Conservation (phyloP, 768 basidiomycete genomes). For the Hysterangium stoloniferum region DNA sequence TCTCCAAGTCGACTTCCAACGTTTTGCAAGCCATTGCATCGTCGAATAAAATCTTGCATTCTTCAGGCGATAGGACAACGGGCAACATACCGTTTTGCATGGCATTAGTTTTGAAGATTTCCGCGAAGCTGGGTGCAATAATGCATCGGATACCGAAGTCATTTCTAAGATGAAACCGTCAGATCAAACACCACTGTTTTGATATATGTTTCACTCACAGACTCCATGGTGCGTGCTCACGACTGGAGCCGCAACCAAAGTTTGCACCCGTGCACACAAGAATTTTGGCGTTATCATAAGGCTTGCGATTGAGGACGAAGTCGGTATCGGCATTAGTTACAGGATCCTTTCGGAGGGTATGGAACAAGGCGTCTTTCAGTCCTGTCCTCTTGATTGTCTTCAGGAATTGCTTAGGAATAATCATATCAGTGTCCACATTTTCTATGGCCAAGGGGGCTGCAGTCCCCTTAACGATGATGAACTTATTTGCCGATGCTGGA, state of each 20-base stretch:
- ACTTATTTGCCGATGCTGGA: conserved; percentile 47
- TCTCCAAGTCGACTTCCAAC: conserved; percentile 80
- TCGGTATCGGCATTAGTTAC: conserved; percentile 74
- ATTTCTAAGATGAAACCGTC: conserved; percentile 45
- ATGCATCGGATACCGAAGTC: conserved; percentile 88
- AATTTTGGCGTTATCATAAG: conserved; percentile 68
- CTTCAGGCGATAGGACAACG: conserved; percentile 56
- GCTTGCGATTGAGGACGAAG: conserved; percentile 76
- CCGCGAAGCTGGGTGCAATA: conserved; percentile 84
- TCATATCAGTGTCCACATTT: conserved; percentile 90
- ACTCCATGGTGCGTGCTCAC: conserved; percentile 89
- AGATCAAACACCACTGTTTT: neutral
- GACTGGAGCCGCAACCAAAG: conserved; percentile 87
- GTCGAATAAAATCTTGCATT: conserved; percentile 62
- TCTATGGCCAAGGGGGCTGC: conserved; percentile 74
- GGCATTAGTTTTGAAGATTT: conserved; percentile 83
- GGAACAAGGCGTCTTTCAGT: conserved; percentile 76
- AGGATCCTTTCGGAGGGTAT: conserved; percentile 68
- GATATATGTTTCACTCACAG: conserved; percentile 42
- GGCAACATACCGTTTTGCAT: conserved; percentile 95
- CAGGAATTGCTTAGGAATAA: conserved; percentile 91
- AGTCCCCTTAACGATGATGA: conserved; percentile 64
- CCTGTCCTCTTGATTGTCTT: conserved; percentile 90
- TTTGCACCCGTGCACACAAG: conserved; percentile 81
- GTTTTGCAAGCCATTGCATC: conserved; percentile 73